These are phyloP conservation scores for Ceratocystis papillata DNA, from an alignment of 2,329 filamentous ascomycete genomes.

Conservation along the genomic window DNA sequence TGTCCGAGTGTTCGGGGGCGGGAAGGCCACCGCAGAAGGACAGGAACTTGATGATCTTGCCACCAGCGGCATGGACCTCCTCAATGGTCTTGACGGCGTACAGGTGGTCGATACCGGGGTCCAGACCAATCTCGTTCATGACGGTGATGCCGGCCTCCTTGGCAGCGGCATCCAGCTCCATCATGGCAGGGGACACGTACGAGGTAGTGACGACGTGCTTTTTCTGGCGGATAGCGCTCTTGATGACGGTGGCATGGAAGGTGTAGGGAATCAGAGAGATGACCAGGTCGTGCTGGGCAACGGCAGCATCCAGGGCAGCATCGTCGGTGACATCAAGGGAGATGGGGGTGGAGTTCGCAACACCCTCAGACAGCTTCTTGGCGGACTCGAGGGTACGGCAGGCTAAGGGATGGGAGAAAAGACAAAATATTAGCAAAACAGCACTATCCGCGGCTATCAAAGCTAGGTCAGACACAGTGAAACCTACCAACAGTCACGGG, in stretches of 20 bases:
- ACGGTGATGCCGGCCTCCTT: conserved; percentile 92
- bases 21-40: conserved; percentile 77
- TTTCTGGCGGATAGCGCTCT: conserved; percentile 84
- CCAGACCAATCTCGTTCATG: conserved; percentile 87
- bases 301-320: conserved; percentile 65
- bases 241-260: conserved; percentile 80
- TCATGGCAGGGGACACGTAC: conserved; percentile 87
- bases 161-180: conserved; percentile 68
- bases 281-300: conserved; percentile 68
- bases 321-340: conserved; percentile 73
- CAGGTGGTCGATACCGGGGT: conserved; percentile 63
- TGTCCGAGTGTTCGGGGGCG: conserved; percentile 62
- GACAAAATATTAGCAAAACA: background rate
- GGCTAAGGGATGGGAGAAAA: conserved; percentile 40
- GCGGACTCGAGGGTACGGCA: conserved; percentile 72
- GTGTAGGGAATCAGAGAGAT: conserved; percentile 85
- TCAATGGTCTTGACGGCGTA: conserved; percentile 80
- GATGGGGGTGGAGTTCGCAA: conserved; percentile 64
- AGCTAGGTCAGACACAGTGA: background rate
- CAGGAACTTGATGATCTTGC: conserved; percentile 72
- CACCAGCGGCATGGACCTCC: conserved; percentile 74
- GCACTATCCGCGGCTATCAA: background rate
- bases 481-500: conserved; percentile 53
- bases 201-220: conserved; percentile 93
- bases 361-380: conserved; percentile 60